Conservation (phyloP, 495 filamentous ascomycete species). For the Lasiosphaeria ovina region DNA sequence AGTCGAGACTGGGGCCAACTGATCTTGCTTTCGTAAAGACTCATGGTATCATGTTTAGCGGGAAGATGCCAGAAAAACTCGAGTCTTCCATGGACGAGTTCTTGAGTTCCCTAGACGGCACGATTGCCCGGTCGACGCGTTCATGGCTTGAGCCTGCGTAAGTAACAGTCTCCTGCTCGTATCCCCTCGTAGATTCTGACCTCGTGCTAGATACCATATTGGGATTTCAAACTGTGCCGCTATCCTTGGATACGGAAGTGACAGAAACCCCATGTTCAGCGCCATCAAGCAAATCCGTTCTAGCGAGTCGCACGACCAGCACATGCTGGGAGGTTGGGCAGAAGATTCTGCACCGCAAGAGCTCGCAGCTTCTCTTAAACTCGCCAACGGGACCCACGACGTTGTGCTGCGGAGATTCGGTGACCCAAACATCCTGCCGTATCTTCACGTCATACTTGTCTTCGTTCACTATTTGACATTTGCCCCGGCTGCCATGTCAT, state of each 20-base stretch:
- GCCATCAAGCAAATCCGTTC: constrained; percentile 22
- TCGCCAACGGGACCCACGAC: constrained; percentile 35
- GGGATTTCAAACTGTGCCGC: constrained; percentile 47
- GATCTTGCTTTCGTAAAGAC: constrained; percentile 59
- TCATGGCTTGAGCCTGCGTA: background rate
- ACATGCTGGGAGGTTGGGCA: constrained; percentile 18
- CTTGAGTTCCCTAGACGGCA: background rate
- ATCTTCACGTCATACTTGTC: constrained; percentile 64
- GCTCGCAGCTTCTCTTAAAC: constrained; percentile 27
- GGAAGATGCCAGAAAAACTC: background rate
- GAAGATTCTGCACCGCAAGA: constrained; percentile 20
- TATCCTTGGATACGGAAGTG: constrained; percentile 38
- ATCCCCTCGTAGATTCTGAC: constrained; percentile 19
- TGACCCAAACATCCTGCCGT: constrained; percentile 64
- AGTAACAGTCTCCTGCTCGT: constrained; percentile 10
- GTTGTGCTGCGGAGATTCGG: constrained; percentile 58
- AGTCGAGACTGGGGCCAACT: constrained; percentile 17
- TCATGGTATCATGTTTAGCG: constrained; percentile 41
- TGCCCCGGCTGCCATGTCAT: constrained; percentile 48
- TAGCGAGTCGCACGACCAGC: constrained; percentile 17
- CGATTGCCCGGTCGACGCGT: background rate
- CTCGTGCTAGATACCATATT: constrained; percentile 52
- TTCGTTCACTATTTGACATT: constrained; percentile 64
- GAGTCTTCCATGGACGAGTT: background rate
- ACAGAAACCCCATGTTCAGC: constrained; percentile 36